Conservation (phyloP, 441 rosid species). For the Omphalea diandra region DNA sequence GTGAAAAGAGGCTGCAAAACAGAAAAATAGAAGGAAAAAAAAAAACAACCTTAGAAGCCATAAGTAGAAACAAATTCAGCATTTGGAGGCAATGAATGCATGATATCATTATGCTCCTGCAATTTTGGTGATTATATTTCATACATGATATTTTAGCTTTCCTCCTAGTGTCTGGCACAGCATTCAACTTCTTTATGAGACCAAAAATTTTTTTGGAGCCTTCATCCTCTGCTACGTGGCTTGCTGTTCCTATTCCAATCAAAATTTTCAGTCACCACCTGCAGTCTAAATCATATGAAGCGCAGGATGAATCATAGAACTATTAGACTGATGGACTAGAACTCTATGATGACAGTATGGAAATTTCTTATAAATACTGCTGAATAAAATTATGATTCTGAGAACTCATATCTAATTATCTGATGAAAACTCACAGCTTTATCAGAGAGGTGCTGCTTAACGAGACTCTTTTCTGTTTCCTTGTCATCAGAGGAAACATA, state of each 20-base stretch:
- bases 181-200: conserved; percentile 70
- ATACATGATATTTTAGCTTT: conserved; percentile 68
- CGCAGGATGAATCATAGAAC: neutral
- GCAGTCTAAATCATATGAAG: neutral
- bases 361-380: neutral
- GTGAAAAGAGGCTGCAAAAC: conserved; percentile 52
- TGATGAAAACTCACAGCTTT: conserved; percentile 59
- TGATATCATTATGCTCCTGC: neutral
- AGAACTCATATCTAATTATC: neutral
- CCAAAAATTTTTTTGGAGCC: conserved; percentile 60
- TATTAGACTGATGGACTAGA: neutral
- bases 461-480: conserved; percentile 58
- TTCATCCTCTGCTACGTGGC: conserved; percentile 47
- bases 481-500: conserved; percentile 90
- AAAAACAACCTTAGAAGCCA: conserved; percentile 9
- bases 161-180: conserved; percentile 53
- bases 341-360: neutral
- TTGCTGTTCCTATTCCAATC: conserved; percentile 54
- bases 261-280: conserved; percentile 19
- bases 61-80: conserved; percentile 13
- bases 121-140: conserved; percentile 23
- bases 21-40: neutral
- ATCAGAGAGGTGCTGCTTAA: conserved; percentile 43
- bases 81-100: conserved; percentile 5
- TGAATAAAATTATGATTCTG: conserved; percentile 7